Percentiles rank a stretch among this genome's conserved stretches.
Evolutionary conservation across 768 basidiomycete genomes (phyloP).

Genomic region (Boletus tylopilopsis): DNA sequence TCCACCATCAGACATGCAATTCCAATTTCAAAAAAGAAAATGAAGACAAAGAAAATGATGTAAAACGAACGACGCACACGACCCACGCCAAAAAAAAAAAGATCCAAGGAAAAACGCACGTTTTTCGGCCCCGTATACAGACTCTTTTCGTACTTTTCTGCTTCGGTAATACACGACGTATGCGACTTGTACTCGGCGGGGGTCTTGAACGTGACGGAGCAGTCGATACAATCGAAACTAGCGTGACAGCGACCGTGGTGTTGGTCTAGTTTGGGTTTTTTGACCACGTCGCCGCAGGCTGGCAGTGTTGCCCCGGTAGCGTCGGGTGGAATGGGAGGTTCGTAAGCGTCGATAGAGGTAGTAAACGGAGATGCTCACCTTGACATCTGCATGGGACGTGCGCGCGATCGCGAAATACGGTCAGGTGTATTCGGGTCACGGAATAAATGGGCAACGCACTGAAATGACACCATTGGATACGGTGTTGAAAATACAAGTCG

Average conservation of each 20-base stretch:
- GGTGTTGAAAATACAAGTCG: neutral
- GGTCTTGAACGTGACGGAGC: constrained; percentile 75
- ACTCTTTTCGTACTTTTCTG: constrained; percentile 88
- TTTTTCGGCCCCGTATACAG: constrained; percentile 78
- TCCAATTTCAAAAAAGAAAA: no score
- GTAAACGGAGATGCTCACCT: constrained; percentile 38
- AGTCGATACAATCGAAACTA: constrained; percentile 84
- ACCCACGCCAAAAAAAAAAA: no score
- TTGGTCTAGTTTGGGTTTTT: constrained; percentile 90
- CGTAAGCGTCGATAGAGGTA: neutral
- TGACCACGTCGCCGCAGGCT: constrained; percentile 85
- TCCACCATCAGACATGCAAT: no score
- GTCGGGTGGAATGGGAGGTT: neutral
- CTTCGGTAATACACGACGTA: constrained; percentile 84
- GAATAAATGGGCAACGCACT: constrained; percentile 39
- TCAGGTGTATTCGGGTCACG: neutral
- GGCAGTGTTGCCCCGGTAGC: neutral
- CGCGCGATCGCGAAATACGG: neutral
- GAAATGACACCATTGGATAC: constrained; percentile 64
- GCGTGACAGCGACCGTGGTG: constrained; percentile 59
- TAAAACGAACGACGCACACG: no score
- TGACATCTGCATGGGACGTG: constrained; percentile 54
- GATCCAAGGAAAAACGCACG: no score
- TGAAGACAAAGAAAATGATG: no score
- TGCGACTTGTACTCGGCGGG: constrained; percentile 79